phyloP scores from a whole-genome alignment of 768 basidiomycete species.

The Lactarius vividus region DNA sequence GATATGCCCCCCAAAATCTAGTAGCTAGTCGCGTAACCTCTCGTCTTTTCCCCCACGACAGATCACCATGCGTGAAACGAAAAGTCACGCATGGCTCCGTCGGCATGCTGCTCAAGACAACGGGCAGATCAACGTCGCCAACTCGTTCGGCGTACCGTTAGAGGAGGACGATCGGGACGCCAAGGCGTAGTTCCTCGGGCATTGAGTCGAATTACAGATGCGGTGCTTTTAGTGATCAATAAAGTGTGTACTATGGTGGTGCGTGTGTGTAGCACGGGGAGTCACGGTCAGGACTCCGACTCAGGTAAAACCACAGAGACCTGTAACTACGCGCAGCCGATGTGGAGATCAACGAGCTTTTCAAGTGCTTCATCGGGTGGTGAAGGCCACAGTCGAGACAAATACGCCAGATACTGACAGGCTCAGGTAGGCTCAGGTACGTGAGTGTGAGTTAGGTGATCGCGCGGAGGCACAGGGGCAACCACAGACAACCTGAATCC shows the following conservation, averaged over 20 bases:
- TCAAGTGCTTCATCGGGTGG: constrained; percentile 87
- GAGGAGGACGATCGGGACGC: constrained; percentile 95
- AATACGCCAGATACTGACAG: too few relatives aligned
- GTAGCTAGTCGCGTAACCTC: constrained; percentile 86
- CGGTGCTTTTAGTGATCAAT: constrained; percentile 49
- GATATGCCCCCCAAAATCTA: not conserved
- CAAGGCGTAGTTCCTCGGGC: too few relatives aligned
- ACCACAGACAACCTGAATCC: too few relatives aligned
- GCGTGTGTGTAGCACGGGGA: constrained; percentile 69
- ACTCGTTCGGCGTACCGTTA: constrained; percentile 96
- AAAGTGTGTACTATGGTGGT: not conserved
- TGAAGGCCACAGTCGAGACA: constrained; percentile 95
- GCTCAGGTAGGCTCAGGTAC: too few relatives aligned
- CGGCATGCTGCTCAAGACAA: constrained; percentile 90
- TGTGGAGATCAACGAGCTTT: constrained; percentile 93
- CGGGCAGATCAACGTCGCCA: constrained; percentile 94
- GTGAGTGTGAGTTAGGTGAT: too few relatives aligned
- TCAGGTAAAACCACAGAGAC: constrained; percentile 99
- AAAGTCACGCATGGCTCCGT: constrained; percentile 77
- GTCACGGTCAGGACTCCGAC: too few relatives aligned
- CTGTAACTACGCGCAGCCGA: constrained; percentile 85
- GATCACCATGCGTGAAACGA: constrained; percentile 94
- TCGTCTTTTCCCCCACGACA: constrained; percentile 92
- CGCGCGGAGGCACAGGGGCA: too few relatives aligned
- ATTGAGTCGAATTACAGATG: too few relatives aligned